A percentile compares a stretch with the other conserved stretches of the same genome.
These are phyloP conservation scores for Aureobasidium sp. DNA, from an alignment of 2,329 filamentous ascomycete genomes.

Conservation along the genomic window DNA sequence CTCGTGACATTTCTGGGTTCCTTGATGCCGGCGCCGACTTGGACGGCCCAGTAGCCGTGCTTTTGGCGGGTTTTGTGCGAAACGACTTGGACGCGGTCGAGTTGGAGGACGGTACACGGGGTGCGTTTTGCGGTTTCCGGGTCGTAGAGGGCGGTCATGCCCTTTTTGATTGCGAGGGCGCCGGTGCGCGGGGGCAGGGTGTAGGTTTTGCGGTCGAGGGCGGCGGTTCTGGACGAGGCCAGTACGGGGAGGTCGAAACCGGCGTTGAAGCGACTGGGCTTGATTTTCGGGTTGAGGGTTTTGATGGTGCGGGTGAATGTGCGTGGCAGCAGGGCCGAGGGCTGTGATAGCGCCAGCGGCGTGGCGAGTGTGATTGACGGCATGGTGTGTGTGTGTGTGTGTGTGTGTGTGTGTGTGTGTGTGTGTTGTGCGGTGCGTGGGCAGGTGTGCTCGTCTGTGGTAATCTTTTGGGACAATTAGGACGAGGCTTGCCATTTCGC, in stretches of 20 bases:
- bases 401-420: no score
- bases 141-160: constrained; percentile 89
- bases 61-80: constrained; percentile 71
- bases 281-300: constrained; percentile 48
- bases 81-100: constrained; percentile 86
- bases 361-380: constrained; percentile 4
- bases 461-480: no score
- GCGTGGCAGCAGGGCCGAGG: constrained; percentile 20
- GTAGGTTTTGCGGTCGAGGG: constrained; percentile 51
- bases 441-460: no score
- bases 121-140: constrained; percentile 66
- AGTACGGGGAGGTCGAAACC: constrained; percentile 46
- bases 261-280: constrained; percentile 48
- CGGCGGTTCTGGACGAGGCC: constrained; percentile 50
- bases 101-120: constrained; percentile 84
- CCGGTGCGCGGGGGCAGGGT: constrained; percentile 65
- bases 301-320: constrained; percentile 43
- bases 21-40: constrained; percentile 73
- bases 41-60: constrained; percentile 91
- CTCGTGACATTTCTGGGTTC: constrained; percentile 70
- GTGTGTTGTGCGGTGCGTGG: no score
- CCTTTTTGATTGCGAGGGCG: constrained; percentile 81
- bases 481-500: background rate
- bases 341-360: constrained; percentile 11
- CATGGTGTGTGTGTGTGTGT: background rate